Base-by-base conservation (phyloP, 139 green algal genomes). In the Chlorella ohadii region DNA sequence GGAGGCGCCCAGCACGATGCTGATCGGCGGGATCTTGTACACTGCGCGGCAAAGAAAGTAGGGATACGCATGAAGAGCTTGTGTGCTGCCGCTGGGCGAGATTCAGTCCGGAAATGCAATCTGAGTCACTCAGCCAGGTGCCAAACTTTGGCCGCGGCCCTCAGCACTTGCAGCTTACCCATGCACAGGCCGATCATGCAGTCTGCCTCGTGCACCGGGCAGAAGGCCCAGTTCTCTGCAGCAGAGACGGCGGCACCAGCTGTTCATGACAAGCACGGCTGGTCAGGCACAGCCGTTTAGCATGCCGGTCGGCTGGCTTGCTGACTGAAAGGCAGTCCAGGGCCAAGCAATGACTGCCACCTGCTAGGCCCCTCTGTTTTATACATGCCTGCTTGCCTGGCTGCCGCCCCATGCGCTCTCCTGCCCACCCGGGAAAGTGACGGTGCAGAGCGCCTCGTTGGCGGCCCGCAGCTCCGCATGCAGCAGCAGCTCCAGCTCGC, bases 1-100 rank as follows among this genome's bases (percentile, higher is more conserved):
- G 44, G 81, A 82, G 25, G 81, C 81, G 2, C 81, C 81, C 15
- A 86, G 81, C 28, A 33, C 81, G 20, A 86, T 67, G 63, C 59
- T 81, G 74, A 80, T 59, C 36, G 80, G 38, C 31, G 57, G 56
- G 39, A 85, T 85, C 19, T 44, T 68, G 20, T 51, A 81, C 17
- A 23, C 68, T 75, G 68, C 68, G 12, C 5, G 36, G 66, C 7
- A 36, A 33, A 39, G 19, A 13, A 16, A 41, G 20, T 9, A 11
- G 17, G 33, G 67, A 51, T n/a, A n/a, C n/a, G n/a, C n/a, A n/a
- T n/a, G n/a, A n/a, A n/a, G n/a, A n/a, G n/a, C n/a, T n/a, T n/a
- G n/a, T n/a, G n/a, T n/a, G n/a, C n/a, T n/a, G n/a, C n/a, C n/a
- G n/a, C n/a, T n/a, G n/a, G n/a, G n/a, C n/a, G n/a, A n/a, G n/a